Evolutionary conservation across 352 stramenopile species (phyloP).

Genomic region (Pythium pyrilobum): DNA sequence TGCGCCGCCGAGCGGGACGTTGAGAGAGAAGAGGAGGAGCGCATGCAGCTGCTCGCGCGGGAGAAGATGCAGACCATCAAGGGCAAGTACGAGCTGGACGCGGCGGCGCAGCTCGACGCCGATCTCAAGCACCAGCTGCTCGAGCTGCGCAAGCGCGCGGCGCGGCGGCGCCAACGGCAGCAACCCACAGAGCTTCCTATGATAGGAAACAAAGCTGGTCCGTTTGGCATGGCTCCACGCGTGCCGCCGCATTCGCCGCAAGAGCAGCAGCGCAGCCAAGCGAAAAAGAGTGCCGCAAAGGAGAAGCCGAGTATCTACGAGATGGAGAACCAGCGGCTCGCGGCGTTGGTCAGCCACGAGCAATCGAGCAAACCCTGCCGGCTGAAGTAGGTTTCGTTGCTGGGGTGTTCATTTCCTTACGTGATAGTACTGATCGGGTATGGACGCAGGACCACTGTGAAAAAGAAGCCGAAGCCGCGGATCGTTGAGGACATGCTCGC

Average conservation of each 20-base stretch:
- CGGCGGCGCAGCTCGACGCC: conserved; percentile 34
- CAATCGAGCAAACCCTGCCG: conserved; percentile 14
- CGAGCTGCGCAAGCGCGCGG: conserved; percentile 12
- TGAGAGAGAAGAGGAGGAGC: conserved; percentile 44
- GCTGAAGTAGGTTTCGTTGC: conserved; percentile 32
- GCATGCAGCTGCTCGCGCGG: conserved; percentile 8
- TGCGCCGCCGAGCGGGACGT: conserved; percentile 49
- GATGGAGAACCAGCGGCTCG: conserved; percentile 57
- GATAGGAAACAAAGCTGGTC: conserved; percentile 5
- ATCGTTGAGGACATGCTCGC: conserved; percentile 74
- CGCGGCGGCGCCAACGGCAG: not conserved
- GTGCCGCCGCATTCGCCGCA: conserved; percentile 13
- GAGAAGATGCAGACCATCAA: conserved; percentile 18
- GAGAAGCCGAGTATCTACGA: conserved; percentile 40
- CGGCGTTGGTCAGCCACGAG: conserved; percentile 7
- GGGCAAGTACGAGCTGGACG: conserved; percentile 51
- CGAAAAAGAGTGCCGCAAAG: not conserved
- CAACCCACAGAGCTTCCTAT: not conserved
- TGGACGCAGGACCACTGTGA: not conserved
- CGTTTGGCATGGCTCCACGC: no score
- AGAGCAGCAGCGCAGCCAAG: conserved; percentile 27
- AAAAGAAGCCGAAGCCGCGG: conserved; percentile 37
- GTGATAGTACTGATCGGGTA: not conserved
- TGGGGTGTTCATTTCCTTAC: not conserved
- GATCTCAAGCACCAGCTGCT: conserved; percentile 50